Conservation (phyloP, 768 basidiomycete species). For the Russula emetica region DNA sequence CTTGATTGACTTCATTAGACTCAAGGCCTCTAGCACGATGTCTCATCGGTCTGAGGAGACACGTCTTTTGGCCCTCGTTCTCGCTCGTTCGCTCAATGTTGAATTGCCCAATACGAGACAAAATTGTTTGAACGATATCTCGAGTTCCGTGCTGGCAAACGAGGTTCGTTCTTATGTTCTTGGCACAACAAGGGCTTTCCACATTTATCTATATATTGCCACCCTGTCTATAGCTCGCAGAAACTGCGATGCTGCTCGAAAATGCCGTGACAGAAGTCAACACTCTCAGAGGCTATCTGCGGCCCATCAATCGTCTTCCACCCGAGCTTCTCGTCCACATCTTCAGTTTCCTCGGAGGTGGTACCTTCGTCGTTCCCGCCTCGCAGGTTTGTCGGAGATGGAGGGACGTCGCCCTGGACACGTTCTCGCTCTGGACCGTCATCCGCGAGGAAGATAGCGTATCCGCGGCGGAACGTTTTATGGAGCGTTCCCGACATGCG, state of each 20-base stretch:
- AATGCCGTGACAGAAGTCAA: not conserved
- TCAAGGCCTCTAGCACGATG: slow-evolving; percentile 1
- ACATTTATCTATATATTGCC: not conserved
- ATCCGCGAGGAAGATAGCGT: slow-evolving; percentile 11
- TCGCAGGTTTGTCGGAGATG: slow-evolving; percentile 18
- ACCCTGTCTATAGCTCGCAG: slow-evolving; percentile 5
- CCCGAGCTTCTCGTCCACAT: slow-evolving; percentile 18
- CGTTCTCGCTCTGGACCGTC: slow-evolving; percentile 12
- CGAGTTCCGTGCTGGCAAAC: not conserved
- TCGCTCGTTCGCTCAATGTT: slow-evolving; percentile 2
- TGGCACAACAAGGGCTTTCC: not conserved
- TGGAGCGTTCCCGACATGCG: slow-evolving; percentile 1
- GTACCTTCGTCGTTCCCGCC: slow-evolving; percentile 1
- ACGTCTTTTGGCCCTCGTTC: slow-evolving; percentile 6
- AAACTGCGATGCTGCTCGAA: slow-evolving; percentile 5
- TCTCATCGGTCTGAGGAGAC: not conserved
- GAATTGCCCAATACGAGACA: slow-evolving; percentile 10
- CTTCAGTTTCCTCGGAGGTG: slow-evolving; percentile 13
- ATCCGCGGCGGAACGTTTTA: not conserved
- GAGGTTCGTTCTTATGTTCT: slow-evolving; percentile 14
- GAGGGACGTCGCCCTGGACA: not conserved
- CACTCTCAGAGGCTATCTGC: slow-evolving; percentile 1
- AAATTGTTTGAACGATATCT: not conserved
- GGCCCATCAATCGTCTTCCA: slow-evolving; percentile 12
- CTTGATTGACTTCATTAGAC: not conserved